Conservation (phyloP, 108 stramenopile species). For the Pseudonitzschia multiseries region DNA sequence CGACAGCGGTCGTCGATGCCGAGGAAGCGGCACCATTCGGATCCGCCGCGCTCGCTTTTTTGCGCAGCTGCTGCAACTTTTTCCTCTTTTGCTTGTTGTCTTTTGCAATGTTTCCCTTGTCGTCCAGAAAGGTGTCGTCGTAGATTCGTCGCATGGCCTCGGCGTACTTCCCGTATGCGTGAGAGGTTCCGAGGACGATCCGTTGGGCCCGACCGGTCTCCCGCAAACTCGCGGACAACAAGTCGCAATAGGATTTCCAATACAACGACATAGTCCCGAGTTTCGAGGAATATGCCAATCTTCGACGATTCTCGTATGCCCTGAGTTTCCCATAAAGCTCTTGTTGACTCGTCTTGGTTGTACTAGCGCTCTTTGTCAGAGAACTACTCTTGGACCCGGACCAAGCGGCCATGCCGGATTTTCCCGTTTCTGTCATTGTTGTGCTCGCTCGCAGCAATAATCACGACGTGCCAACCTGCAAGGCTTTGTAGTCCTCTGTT, state of each 20-base stretch:
- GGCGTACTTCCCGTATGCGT: slow-evolving; percentile 50
- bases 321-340: slow-evolving; percentile 37
- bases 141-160: slow-evolving; percentile 47
- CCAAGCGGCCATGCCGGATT: too few species aligned
- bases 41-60: neutral
- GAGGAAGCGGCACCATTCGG: neutral
- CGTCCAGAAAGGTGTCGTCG: slow-evolving; percentile 61
- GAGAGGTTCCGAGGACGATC: slow-evolving; percentile 57
- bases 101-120: slow-evolving; percentile 55
- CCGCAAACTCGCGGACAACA: slow-evolving; percentile 49
- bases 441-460: too few species aligned
- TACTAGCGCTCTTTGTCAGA: neutral
- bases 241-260: slow-evolving; percentile 74
- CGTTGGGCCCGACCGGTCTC: slow-evolving; percentile 72
- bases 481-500: too few species aligned
- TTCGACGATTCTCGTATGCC: slow-evolving; percentile 64
- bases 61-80: neutral
- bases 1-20: neutral
- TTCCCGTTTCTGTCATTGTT: too few species aligned
- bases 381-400: too few species aligned
- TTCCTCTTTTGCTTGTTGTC: slow-evolving; percentile 51
- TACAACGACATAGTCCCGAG: slow-evolving; percentile 68
- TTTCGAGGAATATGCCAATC: slow-evolving; percentile 65
- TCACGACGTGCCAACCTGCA: too few species aligned
- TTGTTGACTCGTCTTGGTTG: neutral